Evolutionary conservation across 1,139 yeast species (phyloP).

Genomic region (Spencermartinsiella ligniputridi): DNA sequence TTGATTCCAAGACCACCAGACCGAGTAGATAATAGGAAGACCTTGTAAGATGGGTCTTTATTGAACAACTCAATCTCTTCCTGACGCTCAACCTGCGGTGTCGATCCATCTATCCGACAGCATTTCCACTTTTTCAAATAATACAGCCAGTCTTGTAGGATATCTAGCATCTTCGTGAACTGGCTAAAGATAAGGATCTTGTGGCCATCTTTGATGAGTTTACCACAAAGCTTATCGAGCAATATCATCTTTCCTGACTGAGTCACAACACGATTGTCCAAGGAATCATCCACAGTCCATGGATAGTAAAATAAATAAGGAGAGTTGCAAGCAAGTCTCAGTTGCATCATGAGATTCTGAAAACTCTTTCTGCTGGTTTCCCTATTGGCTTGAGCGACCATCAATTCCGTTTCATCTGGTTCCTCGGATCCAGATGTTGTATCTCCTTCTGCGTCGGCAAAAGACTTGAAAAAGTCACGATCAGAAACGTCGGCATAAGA

Average conservation of each 20-base stretch:
- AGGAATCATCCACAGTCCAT: slow-evolving; percentile 42
- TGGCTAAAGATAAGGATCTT: slow-evolving; percentile 79
- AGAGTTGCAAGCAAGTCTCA: slow-evolving; percentile 77
- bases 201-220: slow-evolving; percentile 48
- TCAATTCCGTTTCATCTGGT: slow-evolving; percentile 13
- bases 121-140: slow-evolving; percentile 41
- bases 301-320: slow-evolving; percentile 84
- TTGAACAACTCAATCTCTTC: slow-evolving; percentile 56
- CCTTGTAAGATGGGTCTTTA: slow-evolving; percentile 29
- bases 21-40: slow-evolving; percentile 79
- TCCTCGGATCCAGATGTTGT: slow-evolving; percentile 7
- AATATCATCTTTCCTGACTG: slow-evolving; percentile 71
- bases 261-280: slow-evolving; percentile 40
- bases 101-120: slow-evolving; percentile 75
- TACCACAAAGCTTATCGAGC: slow-evolving; percentile 56
- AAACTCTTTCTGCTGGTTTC: slow-evolving; percentile 41
- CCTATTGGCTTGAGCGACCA: slow-evolving; percentile 26
- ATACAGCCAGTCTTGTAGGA: slow-evolving; percentile 63
- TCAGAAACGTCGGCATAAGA: slow-evolving; percentile 5
- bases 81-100: slow-evolving; percentile 61
- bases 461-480: slow-evolving; percentile 1
- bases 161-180: slow-evolving; percentile 72
- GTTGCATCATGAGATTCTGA: slow-evolving; percentile 72
- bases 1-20: slow-evolving; percentile 96
- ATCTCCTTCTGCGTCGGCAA: slow-evolving; percentile 11